Base-by-base conservation (phyloP, 352 stramenopile species). In the Phytophthora fragariaefolia region DNA sequence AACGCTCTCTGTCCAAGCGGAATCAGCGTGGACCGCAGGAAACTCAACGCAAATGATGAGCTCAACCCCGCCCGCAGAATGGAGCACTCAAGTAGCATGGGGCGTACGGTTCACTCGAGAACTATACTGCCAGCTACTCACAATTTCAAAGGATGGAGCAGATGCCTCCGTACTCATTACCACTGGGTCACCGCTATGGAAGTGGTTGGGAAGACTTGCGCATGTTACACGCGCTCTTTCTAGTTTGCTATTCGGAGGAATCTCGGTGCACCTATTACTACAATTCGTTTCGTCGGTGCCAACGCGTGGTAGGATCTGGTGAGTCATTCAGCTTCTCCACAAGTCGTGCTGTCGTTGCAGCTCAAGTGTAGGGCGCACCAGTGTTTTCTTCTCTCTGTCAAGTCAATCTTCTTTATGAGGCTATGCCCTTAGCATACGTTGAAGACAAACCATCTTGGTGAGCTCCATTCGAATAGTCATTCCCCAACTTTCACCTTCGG, bases 391-490 rank as follows among this genome's bases (percentile, higher is more conserved):
- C 36, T 20, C 27, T 36, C 48, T 18, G 38, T 38, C 51, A 67
- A 50, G 28, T 57, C 58, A 22, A 57, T 40, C 45, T 23, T 17
- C 30, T n/a, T 67, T 30, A 18, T 20, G 8, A n/a, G 23, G 18
- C 27, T 36, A 26, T 13, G 22, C 12, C 20, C 20, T 6, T 30
- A 1, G 13, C 12, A 26, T 23, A 28, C 12, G 20, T 32, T 24
- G 27, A 18, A 30, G 20, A 7, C 42, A 38, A 1, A 45, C 23
- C 42, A 60, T 43, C 49, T 24, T 67, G 49, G 27, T 52, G 42
- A 62, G 51, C 40, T 68, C 28, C 15, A 66, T 36, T 52, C 47
- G 26, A 51, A 40, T 47, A 18, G 32, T 62, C 63, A 71, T 71
- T 71, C 26, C 22, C 17, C 38, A 66, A 62, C 48, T 71, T 18